Evolutionary conservation across 163 green algal genomes (phyloP), one percentile per base, ranked within the genome.

Genomic region (Chloromonas sp.): DNA sequence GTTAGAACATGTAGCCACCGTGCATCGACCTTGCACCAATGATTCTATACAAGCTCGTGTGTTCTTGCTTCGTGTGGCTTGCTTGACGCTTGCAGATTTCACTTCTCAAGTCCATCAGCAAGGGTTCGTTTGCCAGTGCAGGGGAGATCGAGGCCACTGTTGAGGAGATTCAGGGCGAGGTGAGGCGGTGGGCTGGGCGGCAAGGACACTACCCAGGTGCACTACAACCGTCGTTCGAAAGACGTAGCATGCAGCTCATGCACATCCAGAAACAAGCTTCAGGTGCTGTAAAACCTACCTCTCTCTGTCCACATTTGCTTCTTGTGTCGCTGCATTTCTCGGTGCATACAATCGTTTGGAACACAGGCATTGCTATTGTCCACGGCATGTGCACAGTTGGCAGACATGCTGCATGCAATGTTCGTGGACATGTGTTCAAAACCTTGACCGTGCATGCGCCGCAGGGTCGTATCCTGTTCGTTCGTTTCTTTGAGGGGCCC

Each of bases 401-500:
- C 36, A 36, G 36, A 36, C 36, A 36, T 36, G 36, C 36, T 36
- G 36, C 36, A 36, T 36, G 36, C 36, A 36, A 36, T 36, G 36
- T 36, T 36, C 36, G 36, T 36, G 36, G 36, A 36, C 36, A 36
- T 36, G 36, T 36, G 36, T 36, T 36, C 36, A 36, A 36, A 36
- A 36, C 36, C 36, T 81, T 81, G 15, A 81, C 15, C 76, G 36
- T 76, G 66, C 66, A 76, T 76, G 1, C 60, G 36, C 14, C 60
- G 61, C 81, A 84, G 81, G 81, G 81, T 57, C 58, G 61, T 14
- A 58, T 84, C 1, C 14, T 84, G 36, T 84, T 84, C 80, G 82
- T 84, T 5, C 82, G 82, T 13, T 84, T 84, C 70, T 84, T 76
- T 70, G 82, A 80, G 2, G 82, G 82, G 13, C 82, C 82, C 11